phyloP scores from a whole-genome alignment of 371 early-diverging fungal species.

The Mortierella sp. region DNA sequence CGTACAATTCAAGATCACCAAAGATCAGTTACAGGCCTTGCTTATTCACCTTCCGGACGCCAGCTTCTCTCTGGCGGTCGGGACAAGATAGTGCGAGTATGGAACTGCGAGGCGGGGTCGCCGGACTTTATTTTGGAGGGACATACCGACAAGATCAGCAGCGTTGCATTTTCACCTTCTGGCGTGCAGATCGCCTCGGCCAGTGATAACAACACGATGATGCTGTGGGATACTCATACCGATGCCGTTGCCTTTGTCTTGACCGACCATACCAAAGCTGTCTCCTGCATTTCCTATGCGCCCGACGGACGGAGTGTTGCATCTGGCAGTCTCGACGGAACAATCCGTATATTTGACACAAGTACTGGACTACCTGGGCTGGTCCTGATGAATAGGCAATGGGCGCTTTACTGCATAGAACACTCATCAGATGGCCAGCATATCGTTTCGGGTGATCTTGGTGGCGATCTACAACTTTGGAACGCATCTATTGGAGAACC shows the following conservation, averaged over 20 bases:
- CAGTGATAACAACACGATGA: no score
- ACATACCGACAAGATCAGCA: neutral
- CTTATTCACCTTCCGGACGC: neutral
- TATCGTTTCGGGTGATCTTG: no score
- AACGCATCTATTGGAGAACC: no score
- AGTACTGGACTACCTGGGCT: neutral
- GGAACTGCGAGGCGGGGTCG: neutral
- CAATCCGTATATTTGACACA: neutral
- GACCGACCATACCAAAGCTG: no score
- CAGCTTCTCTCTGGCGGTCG: neutral
- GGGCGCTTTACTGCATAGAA: neutral
- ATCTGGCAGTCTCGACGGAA: neutral
- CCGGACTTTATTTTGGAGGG: neutral
- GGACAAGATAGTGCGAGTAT: conserved; percentile 1
- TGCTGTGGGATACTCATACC: no score
- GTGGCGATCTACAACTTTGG: no score
- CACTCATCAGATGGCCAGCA: neutral
- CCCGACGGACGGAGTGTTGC: neutral
- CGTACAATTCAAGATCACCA: neutral
- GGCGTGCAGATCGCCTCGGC: no score
- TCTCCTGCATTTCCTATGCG: neutral
- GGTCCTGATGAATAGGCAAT: neutral
- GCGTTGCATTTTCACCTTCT: no score
- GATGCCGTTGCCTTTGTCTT: no score
- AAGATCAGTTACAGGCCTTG: neutral